These are phyloP conservation scores for Lipomyces chichibuensis DNA, from an alignment of 805 yeast genomes.

Conservation along the genomic window DNA sequence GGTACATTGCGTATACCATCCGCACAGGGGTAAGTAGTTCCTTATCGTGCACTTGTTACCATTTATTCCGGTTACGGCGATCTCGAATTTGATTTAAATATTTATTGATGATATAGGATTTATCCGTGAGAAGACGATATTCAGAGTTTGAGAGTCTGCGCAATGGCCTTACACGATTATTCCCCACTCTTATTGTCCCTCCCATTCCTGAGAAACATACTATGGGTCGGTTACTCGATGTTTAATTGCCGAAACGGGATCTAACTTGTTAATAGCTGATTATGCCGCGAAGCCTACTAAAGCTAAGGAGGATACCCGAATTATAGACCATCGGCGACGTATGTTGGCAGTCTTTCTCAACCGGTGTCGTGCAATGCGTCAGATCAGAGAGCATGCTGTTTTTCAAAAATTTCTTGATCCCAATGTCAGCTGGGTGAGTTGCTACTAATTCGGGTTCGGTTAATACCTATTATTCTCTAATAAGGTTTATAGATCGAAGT, in stretches of 20 bases:
- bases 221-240: constrained; percentile 41
- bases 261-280: constrained; percentile 40
- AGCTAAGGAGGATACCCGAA: constrained; percentile 49
- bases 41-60: background rate
- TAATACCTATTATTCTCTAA: background rate
- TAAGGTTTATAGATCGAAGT: constrained; percentile 55
- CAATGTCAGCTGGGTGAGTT: constrained; percentile 65
- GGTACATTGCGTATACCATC: constrained; percentile 84
- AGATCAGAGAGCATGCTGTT: constrained; percentile 60
- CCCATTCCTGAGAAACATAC: constrained; percentile 91
- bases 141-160: constrained; percentile 89
- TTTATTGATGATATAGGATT: constrained; percentile 18
- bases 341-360: constrained; percentile 76
- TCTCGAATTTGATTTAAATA: background rate
- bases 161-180: constrained; percentile 66
- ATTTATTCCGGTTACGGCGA: constrained; percentile 36
- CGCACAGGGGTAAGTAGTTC: constrained; percentile 50
- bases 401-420: constrained; percentile 85
- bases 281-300: constrained; percentile 52
- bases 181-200: constrained; percentile 83
- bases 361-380: constrained; percentile 64
- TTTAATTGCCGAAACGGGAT: background rate
- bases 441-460: background rate
- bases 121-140: constrained; percentile 77
- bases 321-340: constrained; percentile 71